Conservation (phyloP, 2,329 filamentous ascomycete species). For the Fusarium praegraminearum region DNA sequence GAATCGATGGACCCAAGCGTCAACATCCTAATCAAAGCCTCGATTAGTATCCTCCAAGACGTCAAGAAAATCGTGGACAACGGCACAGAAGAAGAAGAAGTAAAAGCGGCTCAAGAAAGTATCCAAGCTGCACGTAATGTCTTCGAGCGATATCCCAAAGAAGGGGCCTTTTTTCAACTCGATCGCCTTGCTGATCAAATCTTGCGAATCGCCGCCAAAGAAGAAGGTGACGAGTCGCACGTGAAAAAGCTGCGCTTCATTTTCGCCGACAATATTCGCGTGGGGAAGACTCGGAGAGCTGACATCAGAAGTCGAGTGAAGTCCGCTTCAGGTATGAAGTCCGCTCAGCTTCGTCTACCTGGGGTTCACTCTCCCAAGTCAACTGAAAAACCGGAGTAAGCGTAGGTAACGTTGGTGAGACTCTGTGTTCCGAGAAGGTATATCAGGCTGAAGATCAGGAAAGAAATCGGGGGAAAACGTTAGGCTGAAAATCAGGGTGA, state of each 20-base stretch:
- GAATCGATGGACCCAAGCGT: slow-evolving; percentile 28
- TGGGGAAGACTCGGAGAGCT: not conserved
- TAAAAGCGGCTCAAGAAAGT: not conserved
- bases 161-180: not conserved
- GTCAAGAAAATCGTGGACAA: slow-evolving; percentile 5
- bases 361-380: slow-evolving; percentile 23
- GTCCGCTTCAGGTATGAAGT: not conserved
- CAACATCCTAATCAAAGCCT: slow-evolving; percentile 8
- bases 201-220: not conserved
- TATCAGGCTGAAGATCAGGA: not conserved
- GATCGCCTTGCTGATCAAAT: not conserved
- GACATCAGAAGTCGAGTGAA: not conserved
- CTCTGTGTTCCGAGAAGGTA: not conserved
- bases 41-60: slow-evolving; percentile 24
- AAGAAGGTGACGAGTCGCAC: not conserved
- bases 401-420: not conserved
- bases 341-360: not conserved
- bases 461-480: not conserved
- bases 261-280: not conserved
- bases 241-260: not conserved
- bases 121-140: not conserved
- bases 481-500: not conserved
- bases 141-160: not conserved
- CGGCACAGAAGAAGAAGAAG: not conserved
- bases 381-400: slow-evolving; percentile 2